Conservation (phyloP, 2,329 filamentous ascomycete species). For the Pseudogymnoascus verrucosus region DNA sequence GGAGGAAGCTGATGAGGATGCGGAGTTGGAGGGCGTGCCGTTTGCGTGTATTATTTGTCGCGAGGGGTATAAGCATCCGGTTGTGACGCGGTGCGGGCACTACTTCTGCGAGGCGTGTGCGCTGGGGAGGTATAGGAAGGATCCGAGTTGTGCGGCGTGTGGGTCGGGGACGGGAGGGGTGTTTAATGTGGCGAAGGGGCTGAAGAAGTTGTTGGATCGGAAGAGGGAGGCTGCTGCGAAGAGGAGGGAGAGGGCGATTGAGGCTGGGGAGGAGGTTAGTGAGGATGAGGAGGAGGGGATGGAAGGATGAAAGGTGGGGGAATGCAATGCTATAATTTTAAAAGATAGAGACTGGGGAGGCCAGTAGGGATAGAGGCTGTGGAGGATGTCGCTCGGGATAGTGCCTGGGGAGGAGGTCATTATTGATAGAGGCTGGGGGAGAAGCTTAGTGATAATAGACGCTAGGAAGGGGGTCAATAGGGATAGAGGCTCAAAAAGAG, state of each 20-base stretch:
- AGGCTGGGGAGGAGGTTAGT: slow-evolving; percentile 42
- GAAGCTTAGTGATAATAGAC: slow-evolving; percentile 41
- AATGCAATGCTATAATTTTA: not conserved
- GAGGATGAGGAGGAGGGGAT: slow-evolving; percentile 32
- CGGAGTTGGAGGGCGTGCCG: slow-evolving; percentile 26
- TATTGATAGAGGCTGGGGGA: no score
- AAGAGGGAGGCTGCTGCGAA: slow-evolving; percentile 51
- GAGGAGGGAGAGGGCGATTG: slow-evolving; percentile 43
- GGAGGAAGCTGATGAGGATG: slow-evolving; percentile 39
- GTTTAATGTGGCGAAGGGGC: slow-evolving; percentile 78
- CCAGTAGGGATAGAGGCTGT: no score
- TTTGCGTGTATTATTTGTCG: slow-evolving; percentile 30
- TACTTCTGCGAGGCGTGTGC: slow-evolving; percentile 95
- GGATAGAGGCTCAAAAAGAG: not conserved
- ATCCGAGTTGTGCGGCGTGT: slow-evolving; percentile 80
- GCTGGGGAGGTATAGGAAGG: slow-evolving; percentile 75
- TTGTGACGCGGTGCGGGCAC: slow-evolving; percentile 85
- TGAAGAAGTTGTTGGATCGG: slow-evolving; percentile 66
- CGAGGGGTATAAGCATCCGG: slow-evolving; percentile 47
- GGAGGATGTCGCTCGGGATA: no score
- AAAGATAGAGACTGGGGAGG: no score
- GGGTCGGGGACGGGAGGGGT: slow-evolving; percentile 78
- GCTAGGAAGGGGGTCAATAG: slow-evolving; percentile 33
- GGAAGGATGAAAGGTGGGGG: not conserved
- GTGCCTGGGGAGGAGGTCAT: no score